Percentiles rank a stretch among this genome's conserved stretches.
Evolutionary conservation across 768 basidiomycete species (phyloP).

Genomic region (Pleurotus citrinopileatus): DNA sequence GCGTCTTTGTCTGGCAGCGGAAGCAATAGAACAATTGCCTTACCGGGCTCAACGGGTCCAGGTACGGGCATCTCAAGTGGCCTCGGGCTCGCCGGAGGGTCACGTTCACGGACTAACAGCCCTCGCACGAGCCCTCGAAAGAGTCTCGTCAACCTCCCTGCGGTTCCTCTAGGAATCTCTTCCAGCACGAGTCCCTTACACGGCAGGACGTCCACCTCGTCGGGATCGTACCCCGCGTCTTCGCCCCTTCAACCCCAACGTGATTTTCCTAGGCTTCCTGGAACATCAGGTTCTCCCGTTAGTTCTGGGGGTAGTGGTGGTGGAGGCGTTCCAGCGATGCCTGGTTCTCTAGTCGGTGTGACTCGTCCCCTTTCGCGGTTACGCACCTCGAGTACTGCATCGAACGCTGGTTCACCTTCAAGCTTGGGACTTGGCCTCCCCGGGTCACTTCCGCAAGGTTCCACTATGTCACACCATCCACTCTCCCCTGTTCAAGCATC

Average conservation of each 20-base stretch:
- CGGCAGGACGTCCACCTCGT: conserved; percentile 1
- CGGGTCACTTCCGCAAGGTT: background rate
- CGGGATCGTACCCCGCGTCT: too few relatives aligned
- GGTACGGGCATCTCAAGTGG: background rate
- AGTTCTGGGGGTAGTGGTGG: too few relatives aligned
- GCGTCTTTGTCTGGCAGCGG: conserved; percentile 9
- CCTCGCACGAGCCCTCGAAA: conserved; percentile 6
- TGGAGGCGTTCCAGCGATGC: background rate
- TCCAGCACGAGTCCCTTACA: background rate
- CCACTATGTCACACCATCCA: conserved; percentile 1
- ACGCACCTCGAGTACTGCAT: background rate
- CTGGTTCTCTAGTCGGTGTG: background rate
- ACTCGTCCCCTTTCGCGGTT: conserved; percentile 3
- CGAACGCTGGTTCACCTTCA: conserved; percentile 4
- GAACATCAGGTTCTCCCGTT: background rate
- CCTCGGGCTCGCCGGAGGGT: background rate
- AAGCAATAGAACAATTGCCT: conserved; percentile 1
- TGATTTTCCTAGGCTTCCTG: conserved; percentile 1
- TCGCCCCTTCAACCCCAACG: conserved; percentile 5
- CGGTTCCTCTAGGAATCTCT: conserved; percentile 1
- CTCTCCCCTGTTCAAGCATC: conserved; percentile 1
- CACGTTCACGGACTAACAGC: conserved; percentile 6
- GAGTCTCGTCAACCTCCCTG: background rate
- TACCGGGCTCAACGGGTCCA: conserved; percentile 6
- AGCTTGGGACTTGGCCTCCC: conserved; percentile 4